Evolutionary conservation across 2,329 filamentous ascomycete genomes (phyloP), one percentile per base, ranked within the genome.

Genomic region (Alternaria metachromatica): DNA sequence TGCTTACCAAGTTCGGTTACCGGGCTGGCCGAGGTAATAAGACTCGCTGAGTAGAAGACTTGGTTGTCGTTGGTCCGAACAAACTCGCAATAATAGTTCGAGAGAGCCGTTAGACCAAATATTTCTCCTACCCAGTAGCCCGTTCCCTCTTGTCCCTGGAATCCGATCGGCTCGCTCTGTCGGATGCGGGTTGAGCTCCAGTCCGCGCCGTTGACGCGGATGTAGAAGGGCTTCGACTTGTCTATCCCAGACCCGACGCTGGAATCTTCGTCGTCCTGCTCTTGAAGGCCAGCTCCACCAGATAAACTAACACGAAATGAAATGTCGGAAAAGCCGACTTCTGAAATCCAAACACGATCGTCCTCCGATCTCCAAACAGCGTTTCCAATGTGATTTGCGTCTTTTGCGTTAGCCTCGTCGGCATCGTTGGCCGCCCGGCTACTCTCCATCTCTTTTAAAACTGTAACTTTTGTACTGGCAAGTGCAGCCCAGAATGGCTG

Each of bases 401-500:
- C 90, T 75, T 89, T 92, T 72, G 89, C 89, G 76, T 92, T 90
- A 70, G 91, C 89, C 74, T 90, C 90, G 30, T 87, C 88, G 55
- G 89, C 90, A 81, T 94, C 92, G 59, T 88, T 88, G 64, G 90
- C 87, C 62, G 90, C 89, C 78, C 92, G 89, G 69, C 92, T 95
- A 78, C 96, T 88, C 81, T 86, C 84, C 79, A 85, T 87, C 83
- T 81, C 94, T 83, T 97, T 96, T 76, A 96, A 90, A 82, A 97
- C 93, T 73, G 96, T 95, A 78, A 97, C 94, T 85, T 97, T 97
- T 76, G 94, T 97, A 82, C 93, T 97, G 55, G 94, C 94, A 72
- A 97, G 87, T 51, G 94, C 94, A 68, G 94, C 93, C 94, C 94
- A 97, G 69, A 97, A 88, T 53, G 94, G 94, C 82, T 97, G 94